Evolutionary conservation across 805 yeast genomes (phyloP), one percentile per base, ranked within the genome.

Genomic region (Torulaspora maleeae): DNA sequence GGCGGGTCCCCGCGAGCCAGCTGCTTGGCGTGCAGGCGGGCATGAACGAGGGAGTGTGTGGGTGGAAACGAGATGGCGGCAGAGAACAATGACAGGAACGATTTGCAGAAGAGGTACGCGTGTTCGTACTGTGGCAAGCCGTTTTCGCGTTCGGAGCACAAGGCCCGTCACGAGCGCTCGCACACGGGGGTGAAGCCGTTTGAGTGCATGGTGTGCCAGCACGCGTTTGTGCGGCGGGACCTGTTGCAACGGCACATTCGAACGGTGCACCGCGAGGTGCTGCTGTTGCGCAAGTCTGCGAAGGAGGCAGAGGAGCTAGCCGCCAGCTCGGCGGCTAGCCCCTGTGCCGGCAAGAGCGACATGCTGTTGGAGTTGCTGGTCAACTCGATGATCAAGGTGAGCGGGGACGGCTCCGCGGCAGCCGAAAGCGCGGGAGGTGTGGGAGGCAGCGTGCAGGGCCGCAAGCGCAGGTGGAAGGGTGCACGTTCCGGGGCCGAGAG

Each of bases 131-230:
- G 95, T 56, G 86, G 89, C 27, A 72, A 90, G 51, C 83, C 87
- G 5, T 85, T 85, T 59, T 79, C 88, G n/a, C 69, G 93, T 41
- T 77, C 85, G 9, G 93, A 85, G 61, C 93, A 85, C 63, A 76
- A 83, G 54, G 78, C 82, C 34, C 75, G 93, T 39, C 93, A 85
- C 56, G 91, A 85, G 62, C 67, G 90, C 22, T 80, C 88, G 1
- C 93, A 85, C 59, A 83, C 89, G 11, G 83, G 83, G 56, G 87
- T 82, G 56, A 79, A 87, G 51, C 95, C 95, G 0, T 86, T 83
- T 66, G 79, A 79, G 47, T 86, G 95, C 56, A 70, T 76, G 28
- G 73, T 79, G 41, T 86, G 95, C 60, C 73, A 80, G 8, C 76
- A 83, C 39, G 77, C 83, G 2, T 86, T 86, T 68, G 95, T 86